Conservation (phyloP, 352 stramenopile species). For the Globisporangium canariense region DNA sequence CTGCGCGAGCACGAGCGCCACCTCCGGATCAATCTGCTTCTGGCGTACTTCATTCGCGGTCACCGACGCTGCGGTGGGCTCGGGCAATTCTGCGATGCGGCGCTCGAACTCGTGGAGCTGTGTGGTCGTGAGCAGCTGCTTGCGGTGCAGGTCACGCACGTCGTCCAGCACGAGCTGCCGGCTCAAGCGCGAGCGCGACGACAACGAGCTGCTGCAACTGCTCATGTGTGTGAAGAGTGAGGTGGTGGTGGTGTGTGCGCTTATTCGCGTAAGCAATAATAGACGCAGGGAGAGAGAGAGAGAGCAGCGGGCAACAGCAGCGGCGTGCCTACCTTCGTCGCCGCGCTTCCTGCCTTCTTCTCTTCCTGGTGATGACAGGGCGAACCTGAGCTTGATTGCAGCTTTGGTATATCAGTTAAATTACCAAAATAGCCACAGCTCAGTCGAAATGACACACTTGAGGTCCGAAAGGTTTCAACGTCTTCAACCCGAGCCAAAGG, state of each 20-base stretch:
- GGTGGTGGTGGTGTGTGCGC: not conserved
- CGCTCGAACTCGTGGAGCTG: conserved; percentile 33
- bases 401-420: not conserved
- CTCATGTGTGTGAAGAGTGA: conserved; percentile 1
- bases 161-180: conserved; percentile 27
- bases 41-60: not conserved
- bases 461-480: conserved; percentile 1
- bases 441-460: not conserved
- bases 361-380: conserved; percentile 1
- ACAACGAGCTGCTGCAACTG: not conserved
- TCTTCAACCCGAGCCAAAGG: too few relatives aligned
- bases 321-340: not conserved
- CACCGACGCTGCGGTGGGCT: not conserved
- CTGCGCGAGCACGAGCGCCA: conserved; percentile 27
- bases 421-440: too few relatives aligned
- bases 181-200: not conserved
- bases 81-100: conserved; percentile 4
- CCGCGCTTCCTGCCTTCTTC: not conserved
- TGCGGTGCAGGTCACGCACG: conserved; percentile 34
- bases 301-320: not conserved
- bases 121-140: conserved; percentile 24
- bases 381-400: not conserved
- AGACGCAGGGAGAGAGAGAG: not conserved
- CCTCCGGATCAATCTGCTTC: not conserved
- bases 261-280: conserved; percentile 1